phyloP scores from a whole-genome alignment of 2,329 filamentous ascomycete genomes.

The Neoscytalidium dimidiatum region DNA sequence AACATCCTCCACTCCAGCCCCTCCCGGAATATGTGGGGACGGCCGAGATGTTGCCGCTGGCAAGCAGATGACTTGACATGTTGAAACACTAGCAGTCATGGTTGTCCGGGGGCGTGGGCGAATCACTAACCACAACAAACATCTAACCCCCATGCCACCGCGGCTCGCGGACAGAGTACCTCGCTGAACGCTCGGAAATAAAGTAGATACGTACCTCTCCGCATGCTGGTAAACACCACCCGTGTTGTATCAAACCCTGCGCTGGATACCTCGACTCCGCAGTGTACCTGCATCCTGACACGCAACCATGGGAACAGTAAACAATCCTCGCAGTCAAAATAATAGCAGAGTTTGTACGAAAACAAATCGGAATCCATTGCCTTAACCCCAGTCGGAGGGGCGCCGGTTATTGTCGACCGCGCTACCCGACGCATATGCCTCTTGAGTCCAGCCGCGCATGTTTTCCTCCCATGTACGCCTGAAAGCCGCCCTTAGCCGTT shows the following conservation, averaged over 20 bases:
- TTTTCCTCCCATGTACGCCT: slow-evolving; percentile 6
- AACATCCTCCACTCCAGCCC: neutral
- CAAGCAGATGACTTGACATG: neutral
- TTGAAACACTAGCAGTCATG: slow-evolving; percentile 1
- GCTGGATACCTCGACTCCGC: neutral
- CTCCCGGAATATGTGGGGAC: too few species aligned
- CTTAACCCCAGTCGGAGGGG: neutral
- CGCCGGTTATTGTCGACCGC: neutral
- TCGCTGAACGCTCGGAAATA: neutral
- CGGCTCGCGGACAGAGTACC: neutral
- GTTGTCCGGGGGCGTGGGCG: neutral
- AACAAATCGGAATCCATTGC: slow-evolving; percentile 7
- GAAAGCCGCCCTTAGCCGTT: slow-evolving; percentile 7
- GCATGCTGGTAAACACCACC: neutral
- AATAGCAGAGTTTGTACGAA: neutral
- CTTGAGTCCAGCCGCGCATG: slow-evolving; percentile 4
- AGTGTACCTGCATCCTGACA: neutral
- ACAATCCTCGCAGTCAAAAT: neutral
- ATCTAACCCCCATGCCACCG: neutral
- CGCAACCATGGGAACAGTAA: neutral
- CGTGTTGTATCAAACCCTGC: neutral
- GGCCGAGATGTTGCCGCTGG: too few species aligned
- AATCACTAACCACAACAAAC: neutral
- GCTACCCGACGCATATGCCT: neutral
- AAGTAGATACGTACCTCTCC: neutral